Evolutionary conservation across 352 stramenopile species (phyloP), one percentile per base, ranked within the genome.

Genomic region (Phytophthora europaea): DNA sequence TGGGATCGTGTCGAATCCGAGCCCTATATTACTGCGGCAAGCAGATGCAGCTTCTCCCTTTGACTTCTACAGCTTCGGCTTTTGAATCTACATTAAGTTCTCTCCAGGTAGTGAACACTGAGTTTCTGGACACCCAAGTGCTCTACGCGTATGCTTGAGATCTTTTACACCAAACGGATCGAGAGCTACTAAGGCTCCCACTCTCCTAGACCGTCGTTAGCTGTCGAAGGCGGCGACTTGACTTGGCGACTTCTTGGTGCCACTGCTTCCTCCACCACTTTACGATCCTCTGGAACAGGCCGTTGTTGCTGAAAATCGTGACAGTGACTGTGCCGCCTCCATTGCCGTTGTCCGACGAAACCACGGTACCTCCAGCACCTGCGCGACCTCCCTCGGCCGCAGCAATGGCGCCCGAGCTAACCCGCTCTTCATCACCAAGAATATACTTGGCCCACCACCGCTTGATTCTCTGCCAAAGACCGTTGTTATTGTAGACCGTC

Each of bases 401-500:
- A 12, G 50, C 15, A 16, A 67, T 36, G 2, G 18, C 34, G 38
- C 56, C 10, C 16, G 58, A 43, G 20, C n/a, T 72, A 4, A 23
- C 47, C 28, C 65, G 58, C 8, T 72, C 65, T 43, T 72, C 65
- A 16, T n/a, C 57, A n/a, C 8, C 13, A 18, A 13, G 4, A 38
- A 72, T 23, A 3, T 51, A 16, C 13, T 23, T 60, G 36, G 51
- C 12, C 65, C 65, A 72, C 65, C 65, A 72, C 50, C 50, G 28
- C 57, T 62, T 61, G 50, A 67, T 67, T 50, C 58, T 50, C 34
- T 72, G 65, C 34, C 34, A 72, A 3, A 72, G 57, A 10, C 65
- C 65, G n/a, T 72, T 72, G 50, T 72, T 67, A 28, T 61, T 51
- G 58, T 62, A 72, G 16, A 72, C 13, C 12, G 65, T 62, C 7